Base-by-base conservation (phyloP, 352 stramenopile species). In the Globisporangium paroecandrum region DNA sequence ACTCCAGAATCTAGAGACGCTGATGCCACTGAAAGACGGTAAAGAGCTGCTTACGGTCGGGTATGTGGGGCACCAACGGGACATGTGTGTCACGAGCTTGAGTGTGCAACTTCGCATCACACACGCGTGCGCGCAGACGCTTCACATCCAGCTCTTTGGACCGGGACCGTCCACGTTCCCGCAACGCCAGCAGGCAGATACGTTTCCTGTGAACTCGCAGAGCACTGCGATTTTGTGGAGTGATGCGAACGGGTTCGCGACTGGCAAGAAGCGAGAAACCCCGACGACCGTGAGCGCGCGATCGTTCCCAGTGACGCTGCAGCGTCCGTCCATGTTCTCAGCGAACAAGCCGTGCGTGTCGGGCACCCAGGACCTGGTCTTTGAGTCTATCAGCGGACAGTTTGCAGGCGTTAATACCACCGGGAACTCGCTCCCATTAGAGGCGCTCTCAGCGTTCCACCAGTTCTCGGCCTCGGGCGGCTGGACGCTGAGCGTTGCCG, bases 401-500 rank as follows among this genome's bases (percentile, higher is more conserved):
- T 62, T 71, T n/a, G 9, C 27, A 34, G n/a, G 46, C 34, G 24
- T 2, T 18, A 22, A 68, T 24, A 51, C 38, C n/a, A 55, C 7
- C 18, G 57, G 22, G 36, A 56, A 41, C 36, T 24, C 69, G 57
- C 18, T 43, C 27, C 43, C 76, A 20, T 57, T 89, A 0, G 79
- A 93, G 62, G 51, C 85, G 0, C 72, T 93, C 5, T 76, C 70
- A 0, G 72, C 80, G 9, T 91, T 93, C 53, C 79, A 85, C 34
- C 75, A 89, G 41, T 66, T 91, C 4, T 74, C 80, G 7, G 75
- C 80, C 0, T 58, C 64, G 8, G 83, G 85, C 0, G 79, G 82
- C 18, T 93, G 85, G 83, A 90, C 83, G 4, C 72, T 93, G 12
- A 76, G 76, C 18, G 36, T 91, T 18, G 64, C 73, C 7, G 81